Evolutionary conservation across 2,329 filamentous ascomycete species (phyloP), one percentile per base, ranked within the genome.

Genomic region (Penicillium digitatum): DNA sequence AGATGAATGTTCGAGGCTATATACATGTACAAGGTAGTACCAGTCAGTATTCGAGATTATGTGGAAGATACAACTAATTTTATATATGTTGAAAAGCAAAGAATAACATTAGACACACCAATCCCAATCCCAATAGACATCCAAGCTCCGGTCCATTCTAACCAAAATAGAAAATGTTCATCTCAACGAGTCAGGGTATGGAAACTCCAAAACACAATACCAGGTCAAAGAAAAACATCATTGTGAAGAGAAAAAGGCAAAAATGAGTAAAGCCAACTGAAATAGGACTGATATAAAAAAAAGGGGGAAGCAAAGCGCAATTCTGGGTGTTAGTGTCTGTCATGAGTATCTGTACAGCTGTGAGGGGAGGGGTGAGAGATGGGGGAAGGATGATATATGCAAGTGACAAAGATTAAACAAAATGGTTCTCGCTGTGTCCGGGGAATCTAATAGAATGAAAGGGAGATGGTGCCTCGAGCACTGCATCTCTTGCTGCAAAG

Each of bases 391-490:
- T 39, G 43, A 52, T 18, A 43, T 45, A 24, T 32, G 34, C 14
- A 48, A 35, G 48, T 40, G 29, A 52, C n/a, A 38, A 18, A 32
- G 35, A 50, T 47, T 45, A 32, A 43, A 22, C 24, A 57, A 22
- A 53, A 56, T 20, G 50, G 57, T 51, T 58, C 47, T 55, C 57
- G 59, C 60, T 62, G 59, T 44, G 52, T 45, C 55, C 43, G 56
- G 62, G 63, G 62, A 64, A 65, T 63, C 57, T 62, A 64, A 57
- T 58, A 53, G 52, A 63, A 59, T 43, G 46, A 56, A 60, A 50
- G 51, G 27, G 26, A 47, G 46, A 55, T 50, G 47, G 52, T 55
- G 56, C 52, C 52, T 55, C 42, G 10, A 54, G 54, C 53, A 51
- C 35, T 34, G 38, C 47, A 55, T 52, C 31, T 55, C 29, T 35